Evolutionary conservation across 2,329 filamentous ascomycete genomes (phyloP).

Genomic region (Tolypocladium amazonense): DNA sequence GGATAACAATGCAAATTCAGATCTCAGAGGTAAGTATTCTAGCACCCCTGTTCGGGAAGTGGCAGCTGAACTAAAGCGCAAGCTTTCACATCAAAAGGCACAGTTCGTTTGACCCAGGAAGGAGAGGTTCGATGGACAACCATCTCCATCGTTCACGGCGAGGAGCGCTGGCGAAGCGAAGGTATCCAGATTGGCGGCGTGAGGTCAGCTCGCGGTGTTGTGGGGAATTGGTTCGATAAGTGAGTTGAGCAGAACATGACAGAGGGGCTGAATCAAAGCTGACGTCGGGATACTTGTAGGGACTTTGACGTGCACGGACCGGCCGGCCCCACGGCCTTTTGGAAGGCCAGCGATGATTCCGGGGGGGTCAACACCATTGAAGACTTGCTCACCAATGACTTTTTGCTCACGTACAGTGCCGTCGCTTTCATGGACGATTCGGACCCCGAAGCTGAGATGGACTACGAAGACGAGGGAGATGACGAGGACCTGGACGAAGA

Average conservation of each 20-base stretch:
- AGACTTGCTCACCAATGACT: conserved; percentile 19
- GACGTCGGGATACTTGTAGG: conserved; percentile 22
- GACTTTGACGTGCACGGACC: conserved; percentile 60
- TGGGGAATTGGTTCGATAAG: conserved; percentile 74
- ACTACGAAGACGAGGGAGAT: conserved; percentile 14
- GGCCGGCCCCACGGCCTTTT: conserved; percentile 65
- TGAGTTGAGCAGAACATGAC: conserved; percentile 18
- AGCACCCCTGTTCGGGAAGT: background rate
- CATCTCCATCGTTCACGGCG: conserved; percentile 50
- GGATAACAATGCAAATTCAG: conserved; percentile 60
- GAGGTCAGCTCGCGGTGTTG: conserved; percentile 52
- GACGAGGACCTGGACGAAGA: conserved; percentile 19
- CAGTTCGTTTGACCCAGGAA: conserved; percentile 53
- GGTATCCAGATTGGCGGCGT: conserved; percentile 63
- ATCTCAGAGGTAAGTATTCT: conserved; percentile 45
- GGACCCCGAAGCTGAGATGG: conserved; percentile 15
- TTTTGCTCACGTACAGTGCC: conserved; percentile 17
- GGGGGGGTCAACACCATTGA: conserved; percentile 13
- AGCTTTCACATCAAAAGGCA: conserved; percentile 31
- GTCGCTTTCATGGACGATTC: conserved; percentile 9
- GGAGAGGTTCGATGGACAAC: conserved; percentile 69
- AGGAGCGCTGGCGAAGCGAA: conserved; percentile 68
- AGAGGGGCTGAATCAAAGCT: background rate
- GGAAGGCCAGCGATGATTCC: conserved; percentile 54
- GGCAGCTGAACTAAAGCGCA: conserved; percentile 9